phyloP scores from a whole-genome alignment of 495 filamentous ascomycete species.

The Daldinia loculata region DNA sequence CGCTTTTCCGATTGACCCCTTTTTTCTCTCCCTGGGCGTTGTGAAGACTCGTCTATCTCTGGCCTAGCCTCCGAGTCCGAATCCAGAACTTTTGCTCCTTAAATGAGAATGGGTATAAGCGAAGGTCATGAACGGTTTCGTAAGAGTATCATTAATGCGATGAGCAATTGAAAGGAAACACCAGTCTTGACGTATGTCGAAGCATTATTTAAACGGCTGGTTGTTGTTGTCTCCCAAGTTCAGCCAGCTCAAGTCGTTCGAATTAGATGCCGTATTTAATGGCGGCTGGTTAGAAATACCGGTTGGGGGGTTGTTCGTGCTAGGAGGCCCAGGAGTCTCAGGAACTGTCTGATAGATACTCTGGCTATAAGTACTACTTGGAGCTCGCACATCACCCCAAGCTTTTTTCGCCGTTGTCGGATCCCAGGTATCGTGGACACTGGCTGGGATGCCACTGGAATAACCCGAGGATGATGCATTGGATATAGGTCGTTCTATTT shows the following conservation, averaged over 20 bases:
- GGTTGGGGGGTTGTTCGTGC: slow-evolving; percentile 47
- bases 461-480: slow-evolving; percentile 59
- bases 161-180: slow-evolving; percentile 19
- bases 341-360: slow-evolving; percentile 50
- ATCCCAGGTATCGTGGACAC: slow-evolving; percentile 63
- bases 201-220: slow-evolving; percentile 15
- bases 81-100: slow-evolving; percentile 33
- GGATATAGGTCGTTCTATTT: slow-evolving; percentile 69
- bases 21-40: slow-evolving; percentile 8
- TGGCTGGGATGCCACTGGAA: slow-evolving; percentile 65
- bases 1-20: slow-evolving; percentile 17
- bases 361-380: slow-evolving; percentile 68
- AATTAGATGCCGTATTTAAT: slow-evolving; percentile 46
- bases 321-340: slow-evolving; percentile 51
- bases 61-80: slow-evolving; percentile 29
- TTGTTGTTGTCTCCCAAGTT: slow-evolving; percentile 61
- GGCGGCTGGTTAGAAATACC: slow-evolving; percentile 56
- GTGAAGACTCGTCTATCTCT: slow-evolving; percentile 32
- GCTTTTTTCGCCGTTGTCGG: slow-evolving; percentile 31
- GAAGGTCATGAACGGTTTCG: slow-evolving; percentile 40
- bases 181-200: not conserved
- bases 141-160: slow-evolving; percentile 33
- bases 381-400: slow-evolving; percentile 45
- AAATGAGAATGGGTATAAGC: slow-evolving; percentile 40
- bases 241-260: slow-evolving; percentile 79